phyloP scores from a whole-genome alignment of 176 grass and related monocot species.

The Carex littledalei region DNA sequence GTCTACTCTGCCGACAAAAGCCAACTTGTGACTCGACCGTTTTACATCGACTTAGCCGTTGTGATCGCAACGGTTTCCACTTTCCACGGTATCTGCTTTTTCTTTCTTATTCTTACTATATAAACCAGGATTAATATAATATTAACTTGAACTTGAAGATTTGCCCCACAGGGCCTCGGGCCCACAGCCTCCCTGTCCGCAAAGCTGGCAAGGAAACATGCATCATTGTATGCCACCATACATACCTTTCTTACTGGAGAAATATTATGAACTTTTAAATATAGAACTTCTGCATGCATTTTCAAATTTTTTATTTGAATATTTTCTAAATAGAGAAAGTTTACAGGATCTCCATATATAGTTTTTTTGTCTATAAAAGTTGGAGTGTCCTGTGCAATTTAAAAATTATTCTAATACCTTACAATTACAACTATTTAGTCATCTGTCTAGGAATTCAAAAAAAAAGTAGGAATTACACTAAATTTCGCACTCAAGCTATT shows the following conservation, averaged over 20 bases:
- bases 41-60: constrained; percentile 14
- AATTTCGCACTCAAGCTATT: no score
- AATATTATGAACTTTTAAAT: not conserved
- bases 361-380: not conserved
- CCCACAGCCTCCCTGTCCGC: not conserved
- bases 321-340: not conserved
- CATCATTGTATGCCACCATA: not conserved
- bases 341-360: not conserved
- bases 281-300: not conserved
- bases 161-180: not conserved
- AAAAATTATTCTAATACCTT: no score
- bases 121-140: not conserved
- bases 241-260: not conserved
- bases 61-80: constrained; percentile 23
- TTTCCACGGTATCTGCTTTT: not conserved
- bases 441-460: no score
- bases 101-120: not conserved
- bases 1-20: not conserved
- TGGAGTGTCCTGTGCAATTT: no score
- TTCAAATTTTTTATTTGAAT: not conserved
- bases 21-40: not conserved
- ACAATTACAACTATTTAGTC: no score
- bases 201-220: not conserved
- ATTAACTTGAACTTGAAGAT: not conserved
- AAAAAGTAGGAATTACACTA: no score